These are phyloP conservation scores for Gracilaria caudata DNA, from an alignment of 23 red algal species.

Conservation along the genomic window DNA sequence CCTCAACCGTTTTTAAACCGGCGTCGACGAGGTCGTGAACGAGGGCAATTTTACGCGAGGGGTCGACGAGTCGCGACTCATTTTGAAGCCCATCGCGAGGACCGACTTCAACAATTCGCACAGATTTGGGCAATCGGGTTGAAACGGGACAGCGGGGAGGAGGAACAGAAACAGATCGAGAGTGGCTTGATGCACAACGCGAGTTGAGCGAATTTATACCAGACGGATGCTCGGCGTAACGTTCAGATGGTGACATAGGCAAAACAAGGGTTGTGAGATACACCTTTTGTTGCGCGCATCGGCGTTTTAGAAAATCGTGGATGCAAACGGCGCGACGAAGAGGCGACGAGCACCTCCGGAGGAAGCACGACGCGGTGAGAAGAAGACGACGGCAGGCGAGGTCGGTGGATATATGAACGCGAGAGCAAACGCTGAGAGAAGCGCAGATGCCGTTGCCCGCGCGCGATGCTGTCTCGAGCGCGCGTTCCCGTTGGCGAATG, in stretches of 20 bases:
- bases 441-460: background rate
- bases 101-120: conserved; percentile 84
- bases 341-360: background rate
- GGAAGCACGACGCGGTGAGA: background rate
- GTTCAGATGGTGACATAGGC: conserved; percentile 44
- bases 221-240: background rate
- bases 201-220: background rate
- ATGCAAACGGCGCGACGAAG: background rate
- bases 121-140: conserved; percentile 23
- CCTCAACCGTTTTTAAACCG: conserved; percentile 81
- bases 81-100: conserved; percentile 94
- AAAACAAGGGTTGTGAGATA: background rate
- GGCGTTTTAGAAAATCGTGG: background rate
- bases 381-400: no score
- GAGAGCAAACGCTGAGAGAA: no score
- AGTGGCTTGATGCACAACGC: background rate
- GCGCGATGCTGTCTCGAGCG: background rate
- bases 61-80: conserved; percentile 61
- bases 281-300: background rate
- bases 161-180: background rate
- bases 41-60: conserved; percentile 68
- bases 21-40: conserved; percentile 79
- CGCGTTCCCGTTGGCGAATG: background rate
- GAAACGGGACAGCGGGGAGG: conserved; percentile 22
- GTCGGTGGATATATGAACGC: no score